Base-by-base conservation (phyloP, 495 filamentous ascomycete genomes). In the Neurospora sp. region DNA sequence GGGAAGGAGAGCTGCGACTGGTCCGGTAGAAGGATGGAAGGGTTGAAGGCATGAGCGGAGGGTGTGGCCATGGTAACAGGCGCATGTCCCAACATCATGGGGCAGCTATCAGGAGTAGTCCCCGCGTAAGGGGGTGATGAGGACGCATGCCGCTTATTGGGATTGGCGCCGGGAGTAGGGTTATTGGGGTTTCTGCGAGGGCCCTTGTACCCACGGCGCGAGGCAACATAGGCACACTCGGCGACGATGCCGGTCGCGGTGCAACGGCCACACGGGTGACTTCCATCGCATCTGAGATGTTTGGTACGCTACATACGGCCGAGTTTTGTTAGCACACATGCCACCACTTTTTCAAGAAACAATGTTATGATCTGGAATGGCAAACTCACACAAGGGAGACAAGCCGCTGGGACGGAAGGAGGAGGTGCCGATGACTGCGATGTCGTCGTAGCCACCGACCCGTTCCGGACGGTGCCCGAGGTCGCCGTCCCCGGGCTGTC, bases 121-220 rank as follows among this genome's bases (percentile, higher is more conserved):
- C 75, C 76, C 16, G 74, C 73, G 20, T 81, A 81, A 40, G 81
- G 76, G 69, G 84, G 83, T 38, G 84, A 85, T 42, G 84, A 84
- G 22, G 84, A 84, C 40, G 84, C 83, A 80, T 84, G 84, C 22
- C 85, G 83, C 75, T 86, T 87, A 74, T 85, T 82, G 18, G 84
- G 84, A 76, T 86, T 85, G n/a, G 53, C 53, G 14, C 53, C 53
- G 27, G 53, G 27, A 66, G 53, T 66, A 66, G 53, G 53, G 14
- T 80, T 79, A 18, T 83, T 79, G 44, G 82, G 77, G 70, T 74
- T 78, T 72, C 81, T 81, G 22, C 84, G 78, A 20, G 84, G 84
- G 31, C 84, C 84, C 77, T 85, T 86, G 78, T 86, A 86, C 68
- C 85, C 85, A 70, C 85, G 84, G 68, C 85, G 84, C 70, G 85